These are phyloP conservation scores for Coemansia sp. DNA, from an alignment of 192 early-diverging fungal species.

Conservation along the genomic window DNA sequence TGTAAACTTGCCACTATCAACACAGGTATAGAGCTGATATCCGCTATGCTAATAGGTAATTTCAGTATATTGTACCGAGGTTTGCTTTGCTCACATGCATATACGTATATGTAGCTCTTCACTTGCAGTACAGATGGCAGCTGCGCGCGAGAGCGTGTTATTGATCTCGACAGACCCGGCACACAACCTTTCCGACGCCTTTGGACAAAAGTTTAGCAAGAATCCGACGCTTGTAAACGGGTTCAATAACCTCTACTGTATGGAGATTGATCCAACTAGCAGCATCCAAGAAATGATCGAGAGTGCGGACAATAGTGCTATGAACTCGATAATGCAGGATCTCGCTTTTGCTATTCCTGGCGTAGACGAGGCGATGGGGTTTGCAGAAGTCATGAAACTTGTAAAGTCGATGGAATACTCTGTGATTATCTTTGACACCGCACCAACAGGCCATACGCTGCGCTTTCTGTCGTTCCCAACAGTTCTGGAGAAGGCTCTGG, in stretches of 20 bases:
- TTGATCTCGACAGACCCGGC: conserved; percentile 99
- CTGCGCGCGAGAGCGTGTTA: conserved; percentile 88
- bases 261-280: conserved; percentile 99
- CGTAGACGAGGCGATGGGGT: conserved; percentile 99
- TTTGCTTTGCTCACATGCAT: neutral
- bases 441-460: conserved; percentile 98
- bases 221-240: conserved; percentile 93
- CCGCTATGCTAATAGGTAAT: neutral
- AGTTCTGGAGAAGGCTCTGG: conserved; percentile 96
- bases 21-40: no score
- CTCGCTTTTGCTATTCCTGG: conserved; percentile 99
- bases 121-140: conserved; percentile 89
- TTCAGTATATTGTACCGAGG: neutral
- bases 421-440: conserved; percentile 98
- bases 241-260: conserved; percentile 93
- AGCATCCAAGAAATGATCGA: conserved; percentile 99
- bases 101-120: conserved; percentile 68
- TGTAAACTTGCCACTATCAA: neutral
- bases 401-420: conserved; percentile 99
- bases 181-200: conserved; percentile 98
- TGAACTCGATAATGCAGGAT: conserved; percentile 93
- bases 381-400: conserved; percentile 99
- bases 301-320: conserved; percentile 68
- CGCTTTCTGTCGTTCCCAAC: conserved; percentile 98
- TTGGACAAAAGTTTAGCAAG: conserved; percentile 99